Percentiles rank a stretch among this genome's conserved stretches.
phyloP scores from a whole-genome alignment of 2,329 filamentous ascomycete species.

The Penicillium sp. region DNA sequence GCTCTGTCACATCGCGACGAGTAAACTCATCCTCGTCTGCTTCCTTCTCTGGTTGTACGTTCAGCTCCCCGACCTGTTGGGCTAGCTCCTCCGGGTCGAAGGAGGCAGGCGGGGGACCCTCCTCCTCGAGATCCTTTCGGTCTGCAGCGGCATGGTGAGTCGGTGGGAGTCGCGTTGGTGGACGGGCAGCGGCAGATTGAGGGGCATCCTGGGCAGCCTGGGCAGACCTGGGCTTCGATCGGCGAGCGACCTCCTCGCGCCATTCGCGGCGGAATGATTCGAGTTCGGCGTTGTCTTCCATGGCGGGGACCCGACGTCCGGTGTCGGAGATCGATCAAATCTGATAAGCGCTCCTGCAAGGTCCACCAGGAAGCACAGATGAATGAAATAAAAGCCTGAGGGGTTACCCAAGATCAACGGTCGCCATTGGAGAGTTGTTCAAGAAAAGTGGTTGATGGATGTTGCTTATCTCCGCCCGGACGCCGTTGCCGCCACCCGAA shows the following conservation, averaged over 20 bases:
- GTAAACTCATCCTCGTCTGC: conserved; percentile 44
- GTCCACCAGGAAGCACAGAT: conserved; percentile 3
- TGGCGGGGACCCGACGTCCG: conserved; percentile 25
- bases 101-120: conserved; percentile 25
- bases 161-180: conserved; percentile 36
- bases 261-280: conserved; percentile 84
- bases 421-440: conserved; percentile 5
- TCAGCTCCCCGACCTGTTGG: conserved; percentile 38
- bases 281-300: conserved; percentile 64
- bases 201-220: conserved; percentile 13
- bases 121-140: conserved; percentile 40
- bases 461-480: conserved; percentile 24
- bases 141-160: conserved; percentile 39
- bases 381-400: background rate
- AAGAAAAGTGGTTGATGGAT: conserved; percentile 4
- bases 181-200: conserved; percentile 8
- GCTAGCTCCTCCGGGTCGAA: conserved; percentile 32
- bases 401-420: conserved; percentile 3
- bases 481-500: conserved; percentile 23
- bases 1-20: conserved; percentile 46
- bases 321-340: conserved; percentile 25
- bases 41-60: conserved; percentile 32
- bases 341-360: conserved; percentile 25
- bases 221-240: conserved; percentile 34
- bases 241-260: conserved; percentile 71